Evolutionary conservation across 352 stramenopile genomes (phyloP), one percentile per base, ranked within the genome.

Genomic region (Phytophthora boehmeriae): DNA sequence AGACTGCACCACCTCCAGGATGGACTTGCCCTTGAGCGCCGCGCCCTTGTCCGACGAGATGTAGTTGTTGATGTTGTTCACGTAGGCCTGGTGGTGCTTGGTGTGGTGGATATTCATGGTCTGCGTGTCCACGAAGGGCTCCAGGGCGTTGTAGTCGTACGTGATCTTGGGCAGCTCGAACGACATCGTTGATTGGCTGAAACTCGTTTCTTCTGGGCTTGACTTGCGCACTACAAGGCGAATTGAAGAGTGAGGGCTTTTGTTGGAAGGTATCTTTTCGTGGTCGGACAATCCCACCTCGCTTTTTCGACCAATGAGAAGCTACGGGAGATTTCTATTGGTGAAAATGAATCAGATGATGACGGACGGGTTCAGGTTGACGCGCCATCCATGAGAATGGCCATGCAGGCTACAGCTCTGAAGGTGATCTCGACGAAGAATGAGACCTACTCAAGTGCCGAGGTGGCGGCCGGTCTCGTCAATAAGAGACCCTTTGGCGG

Each of bases 61-160:
- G 66, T 83, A 93, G 63, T 86, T 91, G 83, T 97, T 93, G 75
- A 94, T 92, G 75, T 95, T 95, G 81, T 93, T 95, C 54, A 95
- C 83, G 66, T 95, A 95, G 28, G 76, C 82, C 71, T 95, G 83
- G 83, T 97, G 90, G 73, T 97, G 90, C 73, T 96, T 96, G 45
- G 83, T 93, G 76, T 97, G 90, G 76, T 97, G 90, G 75, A 96
- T 96, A 63, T 95, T 93, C 85, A 97, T 92, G 27, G 89, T 97
- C 30, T 65, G 67, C 56, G 90, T 92, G 73, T 93, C 86, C 71
- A 97, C 89, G 47, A 92, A 93, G 23, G 90, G 90, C 69, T 95
- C 89, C 45, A 97, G 76, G 45, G 89, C 84, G 54, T 91, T 90
- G 71, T 96, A 96, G 46, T 86, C 76, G 72, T 96, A 96, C 22